phyloP scores from a whole-genome alignment of 164 flowering plant species.

The Warburgia ugandensis region DNA sequence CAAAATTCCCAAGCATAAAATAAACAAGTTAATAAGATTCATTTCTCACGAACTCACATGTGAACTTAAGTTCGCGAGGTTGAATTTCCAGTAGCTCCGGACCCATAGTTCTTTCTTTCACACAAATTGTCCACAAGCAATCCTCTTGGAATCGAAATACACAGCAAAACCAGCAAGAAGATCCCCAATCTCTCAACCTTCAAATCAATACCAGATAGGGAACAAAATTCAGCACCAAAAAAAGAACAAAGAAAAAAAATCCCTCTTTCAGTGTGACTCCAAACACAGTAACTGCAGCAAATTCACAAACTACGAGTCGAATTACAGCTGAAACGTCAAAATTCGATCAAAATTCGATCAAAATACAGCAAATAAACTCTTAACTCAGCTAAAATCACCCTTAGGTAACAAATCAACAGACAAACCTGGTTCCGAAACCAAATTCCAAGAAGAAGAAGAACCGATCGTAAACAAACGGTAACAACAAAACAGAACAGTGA shows the following conservation, averaged over 20 bases:
- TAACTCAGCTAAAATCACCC: not conserved
- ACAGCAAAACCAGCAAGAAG: constrained; percentile 1
- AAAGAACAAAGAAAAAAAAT: too few species aligned
- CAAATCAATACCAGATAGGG: too few species aligned
- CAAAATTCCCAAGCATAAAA: too few species aligned
- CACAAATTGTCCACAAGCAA: not conserved
- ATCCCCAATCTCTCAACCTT: too few species aligned
- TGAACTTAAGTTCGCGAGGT: constrained; percentile 58
- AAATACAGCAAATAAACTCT: not conserved
- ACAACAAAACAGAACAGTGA: too few species aligned
- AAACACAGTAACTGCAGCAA: too few species aligned
- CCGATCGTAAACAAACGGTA: not conserved
- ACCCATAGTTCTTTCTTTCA: constrained; percentile 25
- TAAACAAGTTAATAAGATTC: not conserved
- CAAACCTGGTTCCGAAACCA: too few species aligned
- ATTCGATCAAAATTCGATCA: not conserved
- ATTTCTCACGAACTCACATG: constrained; percentile 30
- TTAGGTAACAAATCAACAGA: not conserved
- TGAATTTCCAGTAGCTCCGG: constrained; percentile 45
- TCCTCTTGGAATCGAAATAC: not conserved
- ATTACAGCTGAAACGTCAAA: not conserved
- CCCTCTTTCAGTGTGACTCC: too few species aligned
- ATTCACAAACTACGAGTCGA: too few species aligned
- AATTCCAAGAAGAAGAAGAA: not conserved
- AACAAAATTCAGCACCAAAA: too few species aligned